phyloP scores from a whole-genome alignment of 305 asterid genomes.

The Fraxinus xanthoxyloides region DNA sequence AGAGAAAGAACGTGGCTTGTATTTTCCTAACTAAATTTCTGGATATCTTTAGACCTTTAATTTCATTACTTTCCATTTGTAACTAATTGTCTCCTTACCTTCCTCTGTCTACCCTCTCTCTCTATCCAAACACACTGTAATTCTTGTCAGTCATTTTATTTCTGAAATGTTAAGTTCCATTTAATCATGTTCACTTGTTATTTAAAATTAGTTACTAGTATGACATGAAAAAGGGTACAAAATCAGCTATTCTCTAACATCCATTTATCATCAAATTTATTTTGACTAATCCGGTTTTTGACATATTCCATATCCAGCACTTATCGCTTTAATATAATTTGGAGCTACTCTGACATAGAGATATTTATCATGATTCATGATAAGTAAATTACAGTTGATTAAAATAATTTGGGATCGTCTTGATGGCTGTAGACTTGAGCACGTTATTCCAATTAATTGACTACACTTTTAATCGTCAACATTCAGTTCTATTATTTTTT shows the following conservation, averaged over 20 bases:
- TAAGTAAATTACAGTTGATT: neutral
- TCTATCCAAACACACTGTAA: neutral
- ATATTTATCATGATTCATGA: neutral
- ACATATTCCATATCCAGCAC: neutral
- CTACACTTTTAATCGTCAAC: constrained; percentile 1
- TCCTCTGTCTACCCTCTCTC: neutral
- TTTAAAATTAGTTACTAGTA: neutral
- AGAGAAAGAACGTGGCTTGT: constrained; percentile 5
- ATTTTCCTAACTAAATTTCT: neutral
- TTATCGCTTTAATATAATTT: neutral
- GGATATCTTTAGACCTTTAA: no score
- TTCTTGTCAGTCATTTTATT: neutral
- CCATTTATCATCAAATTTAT: neutral
- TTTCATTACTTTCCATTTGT: no score
- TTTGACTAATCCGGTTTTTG: neutral
- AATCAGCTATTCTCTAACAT: neutral
- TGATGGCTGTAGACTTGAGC: neutral
- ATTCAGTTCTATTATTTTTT: neutral
- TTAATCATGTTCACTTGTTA: neutral
- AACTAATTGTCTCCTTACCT: neutral
- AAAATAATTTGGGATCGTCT: constrained; percentile 4
- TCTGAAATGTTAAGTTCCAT: neutral
- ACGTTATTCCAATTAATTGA: neutral
- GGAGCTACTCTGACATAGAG: neutral
- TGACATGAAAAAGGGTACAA: neutral